Evolutionary conservation across 208 protist species (phyloP).

Genomic region (Polymyxa betae): DNA sequence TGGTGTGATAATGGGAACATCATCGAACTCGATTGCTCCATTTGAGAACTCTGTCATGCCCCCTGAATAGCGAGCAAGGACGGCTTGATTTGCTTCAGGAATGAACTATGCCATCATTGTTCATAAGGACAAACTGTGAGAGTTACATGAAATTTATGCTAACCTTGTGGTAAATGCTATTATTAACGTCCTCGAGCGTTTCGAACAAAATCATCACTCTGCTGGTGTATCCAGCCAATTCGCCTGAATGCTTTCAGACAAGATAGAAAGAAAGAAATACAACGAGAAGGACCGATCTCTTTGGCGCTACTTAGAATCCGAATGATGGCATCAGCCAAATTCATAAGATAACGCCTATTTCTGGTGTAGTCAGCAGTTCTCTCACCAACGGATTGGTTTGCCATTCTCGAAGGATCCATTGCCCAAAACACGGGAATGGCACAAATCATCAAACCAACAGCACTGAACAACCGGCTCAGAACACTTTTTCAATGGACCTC

Average conservation of each 20-base stretch:
- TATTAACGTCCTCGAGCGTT: constrained; percentile 31
- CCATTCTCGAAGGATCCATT: background rate
- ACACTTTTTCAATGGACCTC: background rate
- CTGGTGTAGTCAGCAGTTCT: constrained; percentile 42
- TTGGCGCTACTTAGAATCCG: constrained; percentile 36
- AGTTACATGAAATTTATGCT: background rate
- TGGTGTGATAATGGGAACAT: constrained; percentile 29
- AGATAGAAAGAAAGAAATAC: background rate
- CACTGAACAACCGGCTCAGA: background rate
- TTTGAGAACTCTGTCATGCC: constrained; percentile 5
- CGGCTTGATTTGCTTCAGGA: constrained; percentile 30
- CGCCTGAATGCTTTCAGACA: background rate
- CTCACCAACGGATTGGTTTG: background rate
- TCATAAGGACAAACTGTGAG: background rate
- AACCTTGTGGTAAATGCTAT: background rate
- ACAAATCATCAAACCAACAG: background rate
- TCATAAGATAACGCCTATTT: constrained; percentile 5
- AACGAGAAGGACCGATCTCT: background rate
- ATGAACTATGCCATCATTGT: background rate
- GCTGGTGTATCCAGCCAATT: constrained; percentile 44
- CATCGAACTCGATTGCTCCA: constrained; percentile 39
- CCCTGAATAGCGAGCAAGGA: background rate
- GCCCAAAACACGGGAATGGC: constrained; percentile 33
- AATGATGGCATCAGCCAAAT: constrained; percentile 41
- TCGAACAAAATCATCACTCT: background rate